A percentile compares a stretch with the other conserved stretches of the same genome.
These are phyloP conservation scores for Nidularia pulvinata DNA, from an alignment of 768 basidiomycete species.

Conservation along the genomic window DNA sequence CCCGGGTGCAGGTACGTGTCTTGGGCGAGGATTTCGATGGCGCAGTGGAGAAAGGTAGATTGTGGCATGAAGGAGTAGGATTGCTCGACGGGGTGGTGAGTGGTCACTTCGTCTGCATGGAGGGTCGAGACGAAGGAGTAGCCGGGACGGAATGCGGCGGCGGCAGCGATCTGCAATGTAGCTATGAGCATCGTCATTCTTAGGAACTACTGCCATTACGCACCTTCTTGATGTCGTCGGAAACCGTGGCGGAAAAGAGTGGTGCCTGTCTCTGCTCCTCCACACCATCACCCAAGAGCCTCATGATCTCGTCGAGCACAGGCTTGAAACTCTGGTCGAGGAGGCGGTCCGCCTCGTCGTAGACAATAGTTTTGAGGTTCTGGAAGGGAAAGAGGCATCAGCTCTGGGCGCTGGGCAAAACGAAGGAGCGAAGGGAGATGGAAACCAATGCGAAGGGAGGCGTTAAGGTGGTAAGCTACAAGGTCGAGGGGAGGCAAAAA, in stretches of 20 bases:
- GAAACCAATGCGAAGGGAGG: too few species aligned
- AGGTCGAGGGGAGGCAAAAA: too few species aligned
- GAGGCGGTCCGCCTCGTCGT: constrained; percentile 93
- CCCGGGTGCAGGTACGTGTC: constrained; percentile 78
- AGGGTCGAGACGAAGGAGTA: constrained; percentile 85
- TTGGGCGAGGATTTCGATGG: constrained; percentile 79
- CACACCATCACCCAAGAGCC: constrained; percentile 57
- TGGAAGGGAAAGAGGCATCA: too few species aligned
- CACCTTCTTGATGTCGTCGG: constrained; percentile 67
- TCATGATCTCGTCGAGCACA: constrained; percentile 76
- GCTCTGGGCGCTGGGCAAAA: too few species aligned
- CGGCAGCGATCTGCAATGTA: constrained; percentile 61
- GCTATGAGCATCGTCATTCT: constrained; percentile 72
- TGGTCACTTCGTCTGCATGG: constrained; percentile 59
- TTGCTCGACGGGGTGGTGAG: too few species aligned
- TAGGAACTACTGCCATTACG: constrained; percentile 58
- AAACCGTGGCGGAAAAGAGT: constrained; percentile 89
- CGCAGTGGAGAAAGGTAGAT: too few species aligned
- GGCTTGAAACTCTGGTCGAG: constrained; percentile 94
- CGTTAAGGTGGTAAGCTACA: too few species aligned
- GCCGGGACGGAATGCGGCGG: constrained; percentile 70
- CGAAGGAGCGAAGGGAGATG: too few species aligned
- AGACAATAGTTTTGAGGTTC: too few species aligned
- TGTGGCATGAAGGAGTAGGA: too few species aligned
- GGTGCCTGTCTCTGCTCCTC: constrained; percentile 91